Base-by-base conservation (phyloP, 106 monocot species). In the Allium fistulosum region DNA sequence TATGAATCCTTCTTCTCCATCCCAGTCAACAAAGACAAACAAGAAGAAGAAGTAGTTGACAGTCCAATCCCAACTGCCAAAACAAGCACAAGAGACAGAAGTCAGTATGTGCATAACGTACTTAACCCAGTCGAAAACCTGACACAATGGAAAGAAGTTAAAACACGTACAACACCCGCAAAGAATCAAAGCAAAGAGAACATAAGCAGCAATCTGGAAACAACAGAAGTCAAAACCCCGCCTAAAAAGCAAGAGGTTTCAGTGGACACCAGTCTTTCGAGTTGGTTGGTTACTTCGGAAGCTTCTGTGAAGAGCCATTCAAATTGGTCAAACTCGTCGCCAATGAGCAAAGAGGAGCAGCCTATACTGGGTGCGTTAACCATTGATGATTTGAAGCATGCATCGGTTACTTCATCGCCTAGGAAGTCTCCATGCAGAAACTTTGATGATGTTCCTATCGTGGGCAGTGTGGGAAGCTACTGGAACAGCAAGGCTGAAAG, bases 231-330 rank as follows among this genome's bases (percentile, higher is more conserved):
- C 27, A 57, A 7, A 9, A n/a, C 53, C 3, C 3, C 9, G 45
- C 45, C 8, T 22, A 26, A 55, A 53, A 87, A 87, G 48, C 74
- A 77, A 57, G 88, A 84, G 53, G 57, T 82, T 7, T 80, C 90
- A 6, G 90, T 94, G 11, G 90, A 94, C 49, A 69, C 94, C 1
- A 94, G 94, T 74, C 94, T 94, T 66, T 94, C 94, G 8, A 87
- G 65, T 46, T 94, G 94, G 94, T 65, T 94, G 63, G 69, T 71
- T 2, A 71, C 84, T 1, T 61, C 83, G 0, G 80, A 73, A 7
- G 69, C n/a, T 37, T 74, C 79, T n/a, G 28, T n/a, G 8, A 55
- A 57, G 56, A 51, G n/a, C 4, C 65, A 66, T 22, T 84, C 86
- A 12, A n/a, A 53, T 26, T 46, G 66, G 61, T 83, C 83, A 3